Evolutionary conservation across 371 early-diverging fungal species (phyloP).

Genomic region (Fennellomyces sp.): DNA sequence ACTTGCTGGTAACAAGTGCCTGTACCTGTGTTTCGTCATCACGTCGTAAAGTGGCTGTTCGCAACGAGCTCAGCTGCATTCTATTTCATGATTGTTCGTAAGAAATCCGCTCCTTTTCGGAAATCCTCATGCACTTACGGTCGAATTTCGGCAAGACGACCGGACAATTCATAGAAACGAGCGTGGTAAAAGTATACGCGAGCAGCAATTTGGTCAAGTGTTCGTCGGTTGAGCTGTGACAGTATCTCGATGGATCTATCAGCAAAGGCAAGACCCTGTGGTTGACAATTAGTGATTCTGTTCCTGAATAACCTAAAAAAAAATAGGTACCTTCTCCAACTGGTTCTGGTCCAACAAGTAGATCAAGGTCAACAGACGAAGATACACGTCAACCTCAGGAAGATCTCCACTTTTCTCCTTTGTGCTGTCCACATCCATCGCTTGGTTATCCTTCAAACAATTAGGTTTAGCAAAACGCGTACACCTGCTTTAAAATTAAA

Average conservation of each 20-base stretch:
- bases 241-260: conserved; percentile 64
- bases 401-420: conserved; percentile 47
- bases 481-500: no score
- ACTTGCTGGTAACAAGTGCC: neutral
- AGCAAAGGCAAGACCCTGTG: conserved; percentile 72
- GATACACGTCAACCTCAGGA: conserved; percentile 90
- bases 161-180: conserved; percentile 81
- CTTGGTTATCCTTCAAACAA: conserved; percentile 8
- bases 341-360: conserved; percentile 82
- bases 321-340: conserved; percentile 60
- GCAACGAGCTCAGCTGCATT: conserved; percentile 79
- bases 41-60: conserved; percentile 88
- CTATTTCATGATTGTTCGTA: conserved; percentile 32
- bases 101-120: no score
- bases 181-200: conserved; percentile 93
- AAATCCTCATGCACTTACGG: no score
- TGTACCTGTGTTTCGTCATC: conserved; percentile 82
- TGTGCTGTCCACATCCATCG: conserved; percentile 37
- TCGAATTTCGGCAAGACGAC: conserved; percentile 74
- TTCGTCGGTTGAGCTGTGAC: conserved; percentile 79
- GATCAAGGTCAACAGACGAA: conserved; percentile 79
- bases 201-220: conserved; percentile 88
- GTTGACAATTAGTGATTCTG: neutral
- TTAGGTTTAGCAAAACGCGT: no score
- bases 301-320: neutral